Evolutionary conservation across 1,139 yeast genomes (phyloP), one percentile per base, ranked within the genome.

Genomic region (Lizanozyma gosingica): DNA sequence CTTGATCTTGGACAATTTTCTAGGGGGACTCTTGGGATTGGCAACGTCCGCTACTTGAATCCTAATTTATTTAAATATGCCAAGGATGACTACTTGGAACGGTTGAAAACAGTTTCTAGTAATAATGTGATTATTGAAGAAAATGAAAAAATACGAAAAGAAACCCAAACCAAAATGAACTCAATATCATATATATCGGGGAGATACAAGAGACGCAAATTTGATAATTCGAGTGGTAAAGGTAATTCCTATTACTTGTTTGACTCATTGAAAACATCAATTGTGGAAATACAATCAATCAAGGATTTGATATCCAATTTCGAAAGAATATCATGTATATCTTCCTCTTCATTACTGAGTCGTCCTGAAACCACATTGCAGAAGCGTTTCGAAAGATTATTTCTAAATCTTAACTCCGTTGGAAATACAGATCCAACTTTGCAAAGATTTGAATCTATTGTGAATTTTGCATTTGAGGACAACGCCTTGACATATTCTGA

Each of bases 231-330:
- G 11, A 11, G 29, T 6, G 29, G 11, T 6, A 22, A 11, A 6
- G 9, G 11, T 22, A 11, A 22, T 6, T 6, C 9, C 11, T 33
- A 38, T 44, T 6, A 48, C 58, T 36, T 22, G 29, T 22, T 22
- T 11, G 11, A 22, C 29, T 11, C 29, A 22, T 22, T 22, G 11
- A 22, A 22, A 11, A 22, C 29, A 22, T 22, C 29, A 22, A 22
- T 22, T 6, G 29, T 22, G 29, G 51, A 53, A 14, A 45, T 55
- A n/a, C 48, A 48, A 17, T 52, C 59, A 1, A 35, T 52, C 6
- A 44, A 49, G 15, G 47, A 46, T 8, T 47, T 62, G 39, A 50
- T 54, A 0, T 35, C 45, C 14, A 50, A 51, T 27, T 47, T 55
- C 6, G 29, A 22, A 39, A 45, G 14, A 45, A 47, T 15, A 47